A percentile compares a stretch with the other conserved stretches of the same genome.
phyloP scores from a whole-genome alignment of 371 early-diverging fungal species.

The Choanephora cucurbitarum region DNA sequence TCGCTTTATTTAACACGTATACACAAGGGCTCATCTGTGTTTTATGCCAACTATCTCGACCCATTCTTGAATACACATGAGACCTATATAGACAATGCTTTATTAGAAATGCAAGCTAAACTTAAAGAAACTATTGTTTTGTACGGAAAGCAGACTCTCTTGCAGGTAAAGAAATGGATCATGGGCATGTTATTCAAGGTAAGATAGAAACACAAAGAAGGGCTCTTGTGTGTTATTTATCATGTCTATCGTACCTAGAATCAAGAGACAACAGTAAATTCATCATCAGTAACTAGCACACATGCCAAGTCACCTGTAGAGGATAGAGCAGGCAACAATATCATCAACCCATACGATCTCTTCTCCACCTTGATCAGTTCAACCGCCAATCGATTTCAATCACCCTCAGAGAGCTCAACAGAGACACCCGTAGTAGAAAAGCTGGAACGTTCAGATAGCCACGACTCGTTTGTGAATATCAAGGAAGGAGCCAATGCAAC shows the following conservation, averaged over 20 bases:
- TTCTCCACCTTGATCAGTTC: constrained; percentile 26
- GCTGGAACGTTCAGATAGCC: constrained; percentile 28
- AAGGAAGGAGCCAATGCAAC: constrained; percentile 8
- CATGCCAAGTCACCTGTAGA: constrained; percentile 1
- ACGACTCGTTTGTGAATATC: constrained; percentile 28
- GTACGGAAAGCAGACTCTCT: constrained; percentile 26
- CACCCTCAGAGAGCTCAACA: neutral
- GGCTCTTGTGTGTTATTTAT: too few relatives aligned
- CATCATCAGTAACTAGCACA: neutral
- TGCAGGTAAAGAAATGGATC: constrained; percentile 14
- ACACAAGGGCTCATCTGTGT: constrained; percentile 23
- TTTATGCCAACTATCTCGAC: constrained; percentile 24
- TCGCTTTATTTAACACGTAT: too few relatives aligned
- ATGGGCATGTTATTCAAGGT: constrained; percentile 25
- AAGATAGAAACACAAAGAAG: too few relatives aligned
- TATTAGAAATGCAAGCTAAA: constrained; percentile 26
- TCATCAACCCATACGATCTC: constrained; percentile 26
- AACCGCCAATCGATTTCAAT: constrained; percentile 14
- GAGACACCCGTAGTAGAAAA: neutral
- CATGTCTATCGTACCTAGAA: too few relatives aligned
- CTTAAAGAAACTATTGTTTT: constrained; percentile 21
- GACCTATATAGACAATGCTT: constrained; percentile 19
- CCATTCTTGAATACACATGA: constrained; percentile 34
- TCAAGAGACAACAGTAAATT: neutral
- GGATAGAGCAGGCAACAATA: constrained; percentile 8